Evolutionary conservation across 371 early-diverging fungal genomes (phyloP), one percentile per base, ranked within the genome.

Genomic region (Mortierella sp.): DNA sequence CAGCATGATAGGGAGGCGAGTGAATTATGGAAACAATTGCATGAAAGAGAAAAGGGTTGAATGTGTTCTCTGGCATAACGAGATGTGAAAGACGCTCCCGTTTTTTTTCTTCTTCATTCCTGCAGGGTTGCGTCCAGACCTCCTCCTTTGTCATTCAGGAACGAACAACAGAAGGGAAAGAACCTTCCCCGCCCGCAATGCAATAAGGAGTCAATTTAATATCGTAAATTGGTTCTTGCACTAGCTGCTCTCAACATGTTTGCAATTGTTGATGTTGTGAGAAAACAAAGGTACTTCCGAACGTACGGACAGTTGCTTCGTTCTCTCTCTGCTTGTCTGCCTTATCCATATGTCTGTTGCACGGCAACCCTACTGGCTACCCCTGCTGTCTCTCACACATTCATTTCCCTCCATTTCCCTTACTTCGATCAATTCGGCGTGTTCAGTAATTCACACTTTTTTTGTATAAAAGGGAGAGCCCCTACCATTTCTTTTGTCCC

Each of bases 221-320:
- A 6, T 34, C 63, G 34, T 34, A 63, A 19, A 63, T 63, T 63
- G 63, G 4, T 14, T 63, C 31, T 63, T 14, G 19, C 63, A 21
- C 63, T 63, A 34, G 63, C 34, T 63, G 63, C 63, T 63, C 63
- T 63, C 63, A 63, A 63, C 34, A 31, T 63, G 63, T 63, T 34
- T 63, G 34, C 63, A 34, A 19, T 63, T 34, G 63, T 0, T 13
- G 50, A 16, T 26, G 11, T n/a, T 28, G 13, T 26, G 26, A 58
- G 16, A 60, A 16, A 60, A 10, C 50, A 50, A 28, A 28, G 14
- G 60, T 60, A 28, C 28, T 19, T 63, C 28, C 34, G 50, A 13
- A 50, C 50, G 50, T 50, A 50, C 50, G 3, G 50, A 50, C 50
- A 13, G 16, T 13, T n/a, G 42, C n/a, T n/a, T 38, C 42, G 5